Evolutionary conservation across 2,329 filamentous ascomycete genomes (phyloP).

Genomic region (Truncatella angustata): DNA sequence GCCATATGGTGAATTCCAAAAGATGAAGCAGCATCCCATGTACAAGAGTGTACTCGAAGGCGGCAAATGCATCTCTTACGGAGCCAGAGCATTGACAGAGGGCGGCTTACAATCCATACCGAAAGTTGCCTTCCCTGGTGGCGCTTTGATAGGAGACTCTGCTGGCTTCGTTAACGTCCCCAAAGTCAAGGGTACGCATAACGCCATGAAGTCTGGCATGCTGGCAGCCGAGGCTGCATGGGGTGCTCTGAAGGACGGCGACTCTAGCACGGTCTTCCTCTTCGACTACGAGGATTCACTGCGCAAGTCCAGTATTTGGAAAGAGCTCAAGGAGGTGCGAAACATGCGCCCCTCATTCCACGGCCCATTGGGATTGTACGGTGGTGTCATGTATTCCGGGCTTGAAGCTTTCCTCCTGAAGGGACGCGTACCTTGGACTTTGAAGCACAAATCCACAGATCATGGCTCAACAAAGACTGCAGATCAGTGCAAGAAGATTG

Average conservation of each 20-base stretch:
- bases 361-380: conserved; percentile 79
- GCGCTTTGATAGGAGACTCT: conserved; percentile 92
- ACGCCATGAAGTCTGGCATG: conserved; percentile 97
- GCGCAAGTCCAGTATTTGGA: conserved; percentile 85
- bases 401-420: conserved; percentile 86
- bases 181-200: conserved; percentile 98
- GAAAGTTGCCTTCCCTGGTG: conserved; percentile 93
- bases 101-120: conserved; percentile 97
- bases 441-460: conserved; percentile 80
- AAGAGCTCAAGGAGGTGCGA: conserved; percentile 88
- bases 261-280: conserved; percentile 77
- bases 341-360: conserved; percentile 98
- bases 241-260: conserved; percentile 61
- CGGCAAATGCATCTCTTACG: conserved; percentile 96
- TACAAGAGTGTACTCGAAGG: conserved; percentile 87
- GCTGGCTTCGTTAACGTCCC: conserved; percentile 96
- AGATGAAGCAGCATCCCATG: conserved; percentile 95
- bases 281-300: conserved; percentile 92
- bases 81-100: conserved; percentile 85
- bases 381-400: conserved; percentile 88
- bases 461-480: conserved; percentile 76
- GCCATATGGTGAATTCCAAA: conserved; percentile 95
- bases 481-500: conserved; percentile 80
- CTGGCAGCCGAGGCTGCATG: conserved; percentile 89
- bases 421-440: conserved; percentile 85